Conservation (phyloP, 306 rosid species). For the Datisca glomerata region DNA sequence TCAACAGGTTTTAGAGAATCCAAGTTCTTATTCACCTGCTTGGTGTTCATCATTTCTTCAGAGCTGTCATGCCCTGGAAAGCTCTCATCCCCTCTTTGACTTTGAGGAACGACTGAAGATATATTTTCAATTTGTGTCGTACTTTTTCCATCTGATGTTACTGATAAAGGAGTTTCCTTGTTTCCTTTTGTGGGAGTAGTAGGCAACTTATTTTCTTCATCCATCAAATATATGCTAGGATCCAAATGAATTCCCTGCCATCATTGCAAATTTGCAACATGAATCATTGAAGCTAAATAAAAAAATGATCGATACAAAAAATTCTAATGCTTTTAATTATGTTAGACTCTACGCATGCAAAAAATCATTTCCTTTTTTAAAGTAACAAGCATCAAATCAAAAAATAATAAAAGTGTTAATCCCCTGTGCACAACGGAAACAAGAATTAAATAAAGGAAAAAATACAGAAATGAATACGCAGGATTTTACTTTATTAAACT, state of each 20-base stretch:
- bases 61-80: conserved; percentile 19
- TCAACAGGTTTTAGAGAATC: conserved; percentile 29
- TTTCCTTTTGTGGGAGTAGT: conserved; percentile 23
- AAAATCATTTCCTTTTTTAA: too few relatives aligned
- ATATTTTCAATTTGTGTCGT: conserved; percentile 22
- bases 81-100: conserved; percentile 17
- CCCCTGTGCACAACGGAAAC: too few relatives aligned
- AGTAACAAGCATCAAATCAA: too few relatives aligned
- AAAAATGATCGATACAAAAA: too few relatives aligned
- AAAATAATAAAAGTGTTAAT: too few relatives aligned
- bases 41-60: conserved; percentile 21
- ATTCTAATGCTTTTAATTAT: too few relatives aligned
- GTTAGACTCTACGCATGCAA: too few relatives aligned
- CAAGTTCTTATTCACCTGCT: conserved; percentile 29
- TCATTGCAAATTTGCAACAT: background rate
- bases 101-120: conserved; percentile 12
- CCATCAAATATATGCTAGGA: conserved; percentile 96
- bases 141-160: conserved; percentile 28
- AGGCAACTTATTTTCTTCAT: conserved; percentile 61
- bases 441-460: too few relatives aligned
- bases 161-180: conserved; percentile 26
- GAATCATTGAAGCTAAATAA: too few relatives aligned
- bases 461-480: too few relatives aligned
- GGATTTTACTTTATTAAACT: too few relatives aligned
- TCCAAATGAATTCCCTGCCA: conserved; percentile 90